Conservation (phyloP, 2,329 filamentous ascomycete genomes). For the Aspergillus piperis region DNA sequence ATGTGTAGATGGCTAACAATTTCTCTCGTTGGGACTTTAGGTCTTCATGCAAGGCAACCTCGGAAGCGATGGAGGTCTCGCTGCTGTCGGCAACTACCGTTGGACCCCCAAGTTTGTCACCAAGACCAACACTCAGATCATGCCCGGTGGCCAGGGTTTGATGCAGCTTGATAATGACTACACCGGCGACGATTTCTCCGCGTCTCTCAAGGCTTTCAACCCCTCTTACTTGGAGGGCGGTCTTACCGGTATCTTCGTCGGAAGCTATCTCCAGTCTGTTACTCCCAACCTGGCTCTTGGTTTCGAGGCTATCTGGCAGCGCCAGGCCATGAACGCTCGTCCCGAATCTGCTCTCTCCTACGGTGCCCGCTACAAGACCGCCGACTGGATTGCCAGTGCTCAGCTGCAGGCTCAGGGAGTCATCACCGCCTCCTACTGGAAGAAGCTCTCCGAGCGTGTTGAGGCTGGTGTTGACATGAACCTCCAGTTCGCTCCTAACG, state of each 20-base stretch:
- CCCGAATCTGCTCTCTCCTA: slow-evolving; percentile 93
- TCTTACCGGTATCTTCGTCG: slow-evolving; percentile 91
- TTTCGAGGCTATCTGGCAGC: slow-evolving; percentile 92
- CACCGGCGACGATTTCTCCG: slow-evolving; percentile 87
- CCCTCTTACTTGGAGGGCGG: slow-evolving; percentile 92
- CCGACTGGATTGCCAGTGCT: slow-evolving; percentile 89
- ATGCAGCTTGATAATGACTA: slow-evolving; percentile 95
- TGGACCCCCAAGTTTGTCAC: slow-evolving; percentile 79
- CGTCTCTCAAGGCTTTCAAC: slow-evolving; percentile 90
- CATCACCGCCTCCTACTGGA: slow-evolving; percentile 92
- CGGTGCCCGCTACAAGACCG: slow-evolving; percentile 84
- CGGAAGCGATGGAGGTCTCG: slow-evolving; percentile 87
- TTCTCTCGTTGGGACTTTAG: slow-evolving; percentile 49
- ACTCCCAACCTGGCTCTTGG: slow-evolving; percentile 85
- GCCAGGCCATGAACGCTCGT: slow-evolving; percentile 75
- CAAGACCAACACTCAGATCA: slow-evolving; percentile 85
- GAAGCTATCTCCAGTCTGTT: slow-evolving; percentile 90
- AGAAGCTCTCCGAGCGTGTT: slow-evolving; percentile 86
- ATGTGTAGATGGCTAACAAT: not conserved
- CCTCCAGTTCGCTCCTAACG: slow-evolving; percentile 72
- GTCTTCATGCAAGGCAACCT: slow-evolving; percentile 94
- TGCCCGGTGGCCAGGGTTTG: slow-evolving; percentile 79
- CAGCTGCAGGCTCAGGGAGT: slow-evolving; percentile 87
- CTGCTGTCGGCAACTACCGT: slow-evolving; percentile 88
- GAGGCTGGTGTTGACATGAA: slow-evolving; percentile 96